Conservation (phyloP, 2,329 filamentous ascomycete species). For the Thermothelomyces thermophilus region DNA sequence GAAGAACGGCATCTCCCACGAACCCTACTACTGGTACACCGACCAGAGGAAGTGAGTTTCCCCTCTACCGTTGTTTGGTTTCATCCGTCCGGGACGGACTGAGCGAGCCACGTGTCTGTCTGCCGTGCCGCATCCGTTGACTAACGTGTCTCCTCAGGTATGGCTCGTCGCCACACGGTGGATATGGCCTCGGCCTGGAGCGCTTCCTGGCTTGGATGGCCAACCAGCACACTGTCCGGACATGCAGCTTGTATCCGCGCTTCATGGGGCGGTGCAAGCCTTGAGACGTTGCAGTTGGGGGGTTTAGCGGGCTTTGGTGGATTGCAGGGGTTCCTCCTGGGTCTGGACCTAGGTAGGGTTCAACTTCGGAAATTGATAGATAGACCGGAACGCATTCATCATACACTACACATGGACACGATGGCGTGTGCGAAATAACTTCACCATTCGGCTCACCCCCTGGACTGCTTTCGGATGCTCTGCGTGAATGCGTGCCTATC, state of each 20-base stretch:
- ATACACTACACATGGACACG: too few species aligned
- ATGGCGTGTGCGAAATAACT: too few species aligned
- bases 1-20: conserved; percentile 70
- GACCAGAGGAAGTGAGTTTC: conserved; percentile 82
- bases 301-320: too few species aligned
- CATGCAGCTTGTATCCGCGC: conserved; percentile 68
- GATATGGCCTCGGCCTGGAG: conserved; percentile 89
- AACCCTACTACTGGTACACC: conserved; percentile 62
- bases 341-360: background rate
- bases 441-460: too few species aligned
- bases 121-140: background rate
- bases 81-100: background rate
- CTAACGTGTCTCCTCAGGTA: conserved; percentile 50
- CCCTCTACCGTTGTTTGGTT: background rate
- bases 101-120: background rate
- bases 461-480: too few species aligned
- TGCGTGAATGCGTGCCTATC: too few species aligned
- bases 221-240: conserved; percentile 58
- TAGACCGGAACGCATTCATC: too few species aligned
- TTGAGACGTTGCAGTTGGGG: conserved; percentile 33
- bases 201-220: conserved; percentile 62
- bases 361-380: too few species aligned
- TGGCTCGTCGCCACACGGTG: conserved; percentile 84
- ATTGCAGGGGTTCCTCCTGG: background rate
- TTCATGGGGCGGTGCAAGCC: conserved; percentile 79